Base-by-base conservation (phyloP, 331 rosid species). In the Spiraea crenata region DNA sequence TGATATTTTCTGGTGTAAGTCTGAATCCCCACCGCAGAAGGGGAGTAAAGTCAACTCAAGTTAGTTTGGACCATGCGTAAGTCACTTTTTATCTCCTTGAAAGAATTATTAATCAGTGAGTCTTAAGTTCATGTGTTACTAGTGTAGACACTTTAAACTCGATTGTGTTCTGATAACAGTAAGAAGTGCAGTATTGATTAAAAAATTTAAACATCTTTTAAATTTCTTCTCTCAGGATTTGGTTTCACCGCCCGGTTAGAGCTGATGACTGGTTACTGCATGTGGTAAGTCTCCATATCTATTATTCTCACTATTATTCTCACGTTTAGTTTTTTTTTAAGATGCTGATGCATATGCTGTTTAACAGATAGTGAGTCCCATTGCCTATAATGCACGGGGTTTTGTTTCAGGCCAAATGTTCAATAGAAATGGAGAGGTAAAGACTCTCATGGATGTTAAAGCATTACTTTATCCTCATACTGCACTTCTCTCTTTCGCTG, bases 41-140 rank as follows among this genome's bases (percentile, higher is more conserved):
- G 78, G 90, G 78, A 72, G 74, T 89, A 75, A 90, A 77, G 88
- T 77, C 92, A 68, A 87, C 86, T 57, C 81, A 85, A 45, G 82
- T 87, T 70, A 93, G 98, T 83, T 87, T 93, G 69, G 98, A 93
- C 65, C 98, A 93, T 67, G 68, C 96, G 98, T 93, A 85, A 89
- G 98, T 88, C 73, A 48, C 47, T 19, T 37, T 44, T 13, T 34
- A 9, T 7, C 12, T 5, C 13, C 34, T 38, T 72, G 9, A 1
- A 42, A 42, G 14, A 19, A 9, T 14, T 15, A 50, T 50, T 56
- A 61, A 39, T 16, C 4, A 0, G 3, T 39, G 16, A 7, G 65
- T 46, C 34, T 3, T 8, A 17, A 7, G 34, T 39, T 61, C 38
- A 5, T 7, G 8, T 16, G 47, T 6, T 61, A 4, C 48, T 37